Percentiles rank a stretch among this genome's conserved stretches.
phyloP scores from a whole-genome alignment of 2,329 filamentous ascomycete genomes.

The Calonectria honghensis region DNA sequence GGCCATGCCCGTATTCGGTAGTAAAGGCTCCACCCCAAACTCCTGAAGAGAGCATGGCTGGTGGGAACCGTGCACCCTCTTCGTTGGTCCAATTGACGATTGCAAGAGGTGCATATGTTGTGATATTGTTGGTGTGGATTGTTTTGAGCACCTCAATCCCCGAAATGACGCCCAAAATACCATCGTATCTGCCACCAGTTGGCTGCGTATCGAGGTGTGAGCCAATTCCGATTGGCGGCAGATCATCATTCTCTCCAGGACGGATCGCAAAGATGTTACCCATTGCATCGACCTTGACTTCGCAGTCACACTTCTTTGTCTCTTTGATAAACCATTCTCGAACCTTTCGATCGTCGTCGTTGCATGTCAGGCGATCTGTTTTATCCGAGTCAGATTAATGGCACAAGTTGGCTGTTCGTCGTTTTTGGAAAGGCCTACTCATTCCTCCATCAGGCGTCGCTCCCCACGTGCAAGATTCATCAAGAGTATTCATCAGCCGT shows the following conservation, averaged over 20 bases:
- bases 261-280: not conserved
- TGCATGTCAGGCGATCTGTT: not conserved
- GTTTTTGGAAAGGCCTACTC: not conserved
- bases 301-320: not conserved
- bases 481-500: not conserved
- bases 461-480: not conserved
- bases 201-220: not conserved
- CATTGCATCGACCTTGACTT: not conserved
- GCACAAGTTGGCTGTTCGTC: not conserved
- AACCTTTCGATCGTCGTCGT: not conserved
- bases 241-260: not conserved
- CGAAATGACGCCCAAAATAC: not conserved
- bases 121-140: not conserved
- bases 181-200: not conserved
- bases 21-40: constrained; percentile 77
- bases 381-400: not conserved
- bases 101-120: not conserved
- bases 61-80: constrained; percentile 86
- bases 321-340: not conserved
- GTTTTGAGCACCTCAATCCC: not conserved
- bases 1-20: not conserved
- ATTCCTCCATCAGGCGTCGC: not conserved
- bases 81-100: not conserved
- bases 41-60: constrained; percentile 84
- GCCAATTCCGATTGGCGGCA: not conserved